These are phyloP conservation scores for Termitomyces sp. DNA, from an alignment of 768 basidiomycete species.

Conservation along the genomic window DNA sequence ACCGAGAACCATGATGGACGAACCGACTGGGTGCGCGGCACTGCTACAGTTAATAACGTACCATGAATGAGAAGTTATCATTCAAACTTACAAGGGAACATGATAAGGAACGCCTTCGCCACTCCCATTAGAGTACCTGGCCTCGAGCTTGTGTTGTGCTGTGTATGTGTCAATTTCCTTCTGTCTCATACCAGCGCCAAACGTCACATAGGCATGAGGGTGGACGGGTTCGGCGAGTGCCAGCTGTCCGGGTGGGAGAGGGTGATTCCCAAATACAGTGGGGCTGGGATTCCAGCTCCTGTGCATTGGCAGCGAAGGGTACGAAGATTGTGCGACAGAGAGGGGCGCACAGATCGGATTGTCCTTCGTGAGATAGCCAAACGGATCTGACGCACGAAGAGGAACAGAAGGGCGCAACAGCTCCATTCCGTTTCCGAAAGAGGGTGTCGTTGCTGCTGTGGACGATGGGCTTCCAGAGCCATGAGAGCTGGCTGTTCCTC, in stretches of 20 bases:
- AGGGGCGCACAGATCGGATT: constrained; percentile 25
- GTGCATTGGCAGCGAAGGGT: constrained; percentile 30
- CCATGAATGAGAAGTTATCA: not conserved
- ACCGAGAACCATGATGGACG: constrained; percentile 76
- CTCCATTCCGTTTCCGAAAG: constrained; percentile 9
- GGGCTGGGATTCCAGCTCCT: constrained; percentile 27
- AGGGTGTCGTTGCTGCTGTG: constrained; percentile 24
- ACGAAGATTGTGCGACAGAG: constrained; percentile 13
- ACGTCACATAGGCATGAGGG: constrained; percentile 75
- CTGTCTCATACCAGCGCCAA: constrained; percentile 82
- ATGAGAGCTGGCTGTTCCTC: constrained; percentile 9
- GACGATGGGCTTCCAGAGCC: constrained; percentile 14
- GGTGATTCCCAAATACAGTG: constrained; percentile 23
- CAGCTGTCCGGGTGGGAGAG: constrained; percentile 23
- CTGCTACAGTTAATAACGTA: constrained; percentile 27
- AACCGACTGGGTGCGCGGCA: constrained; percentile 75
- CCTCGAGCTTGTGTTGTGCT: constrained; percentile 61
- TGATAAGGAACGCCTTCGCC: constrained; percentile 68
- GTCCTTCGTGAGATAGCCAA: constrained; percentile 49
- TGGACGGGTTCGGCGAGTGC: constrained; percentile 56
- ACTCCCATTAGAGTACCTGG: constrained; percentile 42
- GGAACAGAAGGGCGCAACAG: constrained; percentile 8
- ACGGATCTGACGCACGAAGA: constrained; percentile 41
- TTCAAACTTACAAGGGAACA: constrained; percentile 60
- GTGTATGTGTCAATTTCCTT: constrained; percentile 80